Evolutionary conservation across 2,329 filamentous ascomycete species (phyloP).

Genomic region (Aspergillus unguis): DNA sequence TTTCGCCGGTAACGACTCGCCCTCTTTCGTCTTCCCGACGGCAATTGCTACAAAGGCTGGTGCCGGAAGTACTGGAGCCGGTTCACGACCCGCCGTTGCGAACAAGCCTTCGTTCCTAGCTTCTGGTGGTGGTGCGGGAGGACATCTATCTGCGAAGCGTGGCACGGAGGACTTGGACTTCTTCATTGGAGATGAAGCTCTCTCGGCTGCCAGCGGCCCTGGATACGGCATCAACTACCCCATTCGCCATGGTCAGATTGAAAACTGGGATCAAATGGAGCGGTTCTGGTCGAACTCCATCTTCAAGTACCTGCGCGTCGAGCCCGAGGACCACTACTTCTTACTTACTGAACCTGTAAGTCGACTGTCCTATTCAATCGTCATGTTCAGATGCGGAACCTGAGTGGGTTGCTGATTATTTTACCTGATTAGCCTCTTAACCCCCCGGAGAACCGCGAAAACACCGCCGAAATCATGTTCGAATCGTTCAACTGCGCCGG

Average conservation of each 20-base stretch:
- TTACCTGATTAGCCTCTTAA: slow-evolving; percentile 70
- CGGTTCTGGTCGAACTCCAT: slow-evolving; percentile 99
- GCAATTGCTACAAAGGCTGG: slow-evolving; percentile 93
- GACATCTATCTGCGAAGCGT: slow-evolving; percentile 84
- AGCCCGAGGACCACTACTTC: slow-evolving; percentile 98
- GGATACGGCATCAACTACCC: slow-evolving; percentile 97
- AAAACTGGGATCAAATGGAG: slow-evolving; percentile 99
- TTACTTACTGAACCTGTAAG: slow-evolving; percentile 92
- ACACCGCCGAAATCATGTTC: slow-evolving; percentile 99
- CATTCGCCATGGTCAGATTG: slow-evolving; percentile 95
- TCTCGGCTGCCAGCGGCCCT: slow-evolving; percentile 77
- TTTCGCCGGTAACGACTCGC: slow-evolving; percentile 98
- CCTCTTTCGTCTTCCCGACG: slow-evolving; percentile 98
- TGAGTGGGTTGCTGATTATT: background rate
- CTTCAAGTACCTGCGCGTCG: slow-evolving; percentile 97
- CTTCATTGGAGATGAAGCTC: slow-evolving; percentile 96
- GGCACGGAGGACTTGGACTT: slow-evolving; percentile 97
- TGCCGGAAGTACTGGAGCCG: slow-evolving; percentile 63
- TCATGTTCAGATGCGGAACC: background rate
- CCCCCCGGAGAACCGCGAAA: slow-evolving; percentile 97
- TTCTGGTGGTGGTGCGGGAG: slow-evolving; percentile 76
- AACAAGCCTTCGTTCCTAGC: slow-evolving; percentile 96
- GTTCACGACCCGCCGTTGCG: slow-evolving; percentile 80
- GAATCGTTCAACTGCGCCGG: slow-evolving; percentile 99
- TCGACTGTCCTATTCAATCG: slow-evolving; percentile 1